Conservation (phyloP, 169 alveolate species). For the Babesia gibsoni region DNA sequence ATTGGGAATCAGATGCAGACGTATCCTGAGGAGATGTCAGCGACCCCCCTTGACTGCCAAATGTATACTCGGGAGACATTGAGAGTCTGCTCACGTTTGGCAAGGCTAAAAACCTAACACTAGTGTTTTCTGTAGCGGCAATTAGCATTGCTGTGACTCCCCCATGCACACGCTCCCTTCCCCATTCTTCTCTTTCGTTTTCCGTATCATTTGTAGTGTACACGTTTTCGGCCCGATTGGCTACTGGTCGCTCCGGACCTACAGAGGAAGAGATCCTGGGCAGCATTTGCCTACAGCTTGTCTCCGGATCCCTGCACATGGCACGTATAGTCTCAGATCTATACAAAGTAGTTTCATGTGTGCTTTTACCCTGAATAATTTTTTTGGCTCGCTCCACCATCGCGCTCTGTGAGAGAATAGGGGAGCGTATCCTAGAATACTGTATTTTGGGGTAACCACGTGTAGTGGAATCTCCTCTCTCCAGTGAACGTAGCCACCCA, state of each 20-base stretch:
- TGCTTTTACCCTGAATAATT: background rate
- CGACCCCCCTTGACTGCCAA: background rate
- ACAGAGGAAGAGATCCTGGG: too few species aligned
- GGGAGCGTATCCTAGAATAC: background rate
- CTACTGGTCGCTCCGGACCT: background rate
- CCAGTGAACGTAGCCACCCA: constrained; percentile 14
- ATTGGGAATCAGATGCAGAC: background rate
- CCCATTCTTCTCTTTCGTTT: background rate
- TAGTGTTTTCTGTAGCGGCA: background rate
- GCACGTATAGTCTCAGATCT: background rate
- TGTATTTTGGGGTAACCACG: background rate
- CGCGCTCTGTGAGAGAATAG: background rate
- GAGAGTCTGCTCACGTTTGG: background rate
- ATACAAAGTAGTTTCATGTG: background rate
- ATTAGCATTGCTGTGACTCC: background rate
- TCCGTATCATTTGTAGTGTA: background rate
- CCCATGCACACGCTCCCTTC: background rate
- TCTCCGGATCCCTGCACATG: constrained; percentile 11
- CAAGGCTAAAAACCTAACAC: background rate
- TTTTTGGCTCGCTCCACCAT: background rate
- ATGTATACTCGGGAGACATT: background rate
- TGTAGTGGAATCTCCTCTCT: background rate
- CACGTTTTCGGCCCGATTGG: background rate
- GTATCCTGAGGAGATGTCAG: background rate
- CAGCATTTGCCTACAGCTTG: constrained; percentile 10